Base-by-base conservation (phyloP, 2,329 filamentous ascomycete genomes). In the Colletotrichum nymphaeae region DNA sequence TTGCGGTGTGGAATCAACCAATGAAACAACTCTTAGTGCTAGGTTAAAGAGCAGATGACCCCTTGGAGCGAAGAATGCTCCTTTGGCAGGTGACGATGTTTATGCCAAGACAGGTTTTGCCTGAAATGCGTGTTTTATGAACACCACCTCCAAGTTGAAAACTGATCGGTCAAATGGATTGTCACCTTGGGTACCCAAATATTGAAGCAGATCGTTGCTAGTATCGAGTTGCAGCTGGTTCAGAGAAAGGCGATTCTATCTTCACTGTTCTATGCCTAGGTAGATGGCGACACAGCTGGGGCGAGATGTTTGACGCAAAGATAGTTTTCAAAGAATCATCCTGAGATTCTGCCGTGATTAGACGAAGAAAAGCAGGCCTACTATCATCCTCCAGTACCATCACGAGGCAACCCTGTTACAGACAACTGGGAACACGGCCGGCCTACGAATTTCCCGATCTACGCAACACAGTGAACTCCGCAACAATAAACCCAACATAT, bases 401-500 rank as follows among this genome's bases (percentile, higher is more conserved):
- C 42, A 49, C 19, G 19, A 19, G 1, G 4, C 16, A 49, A 49
- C 5, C 4, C 1, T 24, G 24, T 24, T 24, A 24, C 24, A 24
- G 24, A 24, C 24, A 24, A 24, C 24, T 24, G 24, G 24, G 24
- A 24, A 24, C 24, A 24, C 24, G 24, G 24, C 24, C 24, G 24
- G 24, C 9, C 22, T 55, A 55, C 5, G 2, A 22, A 32, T 70
- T 28, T 32, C 46, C 24, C 4, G 42, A 19, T 22, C 32, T 37
- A 2, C 58, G 65, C 30, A 75, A 26, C n/a, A 76, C 72, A 9
- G 67, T 62, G 28, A 77, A 72, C 64, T 77, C 76, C 5, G 70
- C 46, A 19, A 75, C 53, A 5, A 77, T 76, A 37, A 77, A 77
- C 5, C 60, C 70, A 24, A 74, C n/a, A 37, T 77, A 77, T 0